phyloP scores from a whole-genome alignment of 768 basidiomycete species.

The Lactifluus rugatus region DNA sequence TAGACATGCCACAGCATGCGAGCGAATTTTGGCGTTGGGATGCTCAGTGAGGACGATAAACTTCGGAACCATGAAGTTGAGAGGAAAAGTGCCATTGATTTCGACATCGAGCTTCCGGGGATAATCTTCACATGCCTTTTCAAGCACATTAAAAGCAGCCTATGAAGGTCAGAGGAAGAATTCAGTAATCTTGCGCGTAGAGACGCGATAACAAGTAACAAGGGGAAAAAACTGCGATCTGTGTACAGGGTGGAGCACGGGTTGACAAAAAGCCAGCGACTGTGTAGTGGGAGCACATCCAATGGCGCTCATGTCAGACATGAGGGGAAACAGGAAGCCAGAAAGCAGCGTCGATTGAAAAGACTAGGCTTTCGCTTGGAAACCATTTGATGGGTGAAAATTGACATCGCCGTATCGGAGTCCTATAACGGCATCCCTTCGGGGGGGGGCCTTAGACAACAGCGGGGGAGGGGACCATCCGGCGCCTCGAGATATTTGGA shows the following conservation, averaged over 20 bases:
- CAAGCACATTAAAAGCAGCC: conserved; percentile 90
- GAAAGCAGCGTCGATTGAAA: not conserved
- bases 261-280: not conserved
- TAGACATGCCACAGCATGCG: conserved; percentile 87
- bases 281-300: not conserved
- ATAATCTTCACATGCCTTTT: conserved; percentile 95
- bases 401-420: not conserved
- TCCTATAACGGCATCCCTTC: not conserved
- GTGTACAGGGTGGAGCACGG: not conserved
- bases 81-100: conserved; percentile 83
- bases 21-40: conserved; percentile 77
- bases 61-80: conserved; percentile 95
- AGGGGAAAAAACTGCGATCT: not conserved
- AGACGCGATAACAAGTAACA: not conserved
- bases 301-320: not conserved
- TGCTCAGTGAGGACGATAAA: conserved; percentile 87
- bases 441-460: not conserved
- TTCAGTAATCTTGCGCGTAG: conserved; percentile 1
- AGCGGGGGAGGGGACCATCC: not conserved
- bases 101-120: conserved; percentile 92
- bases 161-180: conserved; percentile 24
- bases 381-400: not conserved
- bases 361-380: not conserved
- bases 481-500: not conserved
- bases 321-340: not conserved